Percentiles rank a stretch among this genome's conserved stretches.
Evolutionary conservation across 352 stramenopile genomes (phyloP).

Genomic region (Phytophthora multivora): DNA sequence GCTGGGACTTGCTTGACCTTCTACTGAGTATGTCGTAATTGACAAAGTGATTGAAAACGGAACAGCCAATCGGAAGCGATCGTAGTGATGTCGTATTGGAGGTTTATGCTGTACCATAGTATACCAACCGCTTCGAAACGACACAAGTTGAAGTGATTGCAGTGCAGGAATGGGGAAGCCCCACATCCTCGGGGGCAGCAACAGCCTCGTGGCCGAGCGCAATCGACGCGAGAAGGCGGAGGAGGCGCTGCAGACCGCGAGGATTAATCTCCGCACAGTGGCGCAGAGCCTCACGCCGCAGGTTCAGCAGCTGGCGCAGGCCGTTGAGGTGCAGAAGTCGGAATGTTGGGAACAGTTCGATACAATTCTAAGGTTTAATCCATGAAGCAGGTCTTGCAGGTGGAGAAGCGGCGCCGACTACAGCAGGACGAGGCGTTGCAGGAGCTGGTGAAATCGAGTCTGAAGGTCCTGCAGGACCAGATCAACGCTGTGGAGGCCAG

Average conservation of each 20-base stretch:
- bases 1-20: too few relatives aligned
- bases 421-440: conserved; percentile 65
- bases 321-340: conserved; percentile 44
- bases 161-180: conserved; percentile 33
- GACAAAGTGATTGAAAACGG: conserved; percentile 1
- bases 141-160: conserved; percentile 16
- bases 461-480: conserved; percentile 59
- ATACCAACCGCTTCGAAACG: conserved; percentile 12
- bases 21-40: too few relatives aligned
- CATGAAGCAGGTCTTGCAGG: conserved; percentile 55
- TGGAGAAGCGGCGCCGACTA: conserved; percentile 60
- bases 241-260: conserved; percentile 39
- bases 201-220: conserved; percentile 65
- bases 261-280: conserved; percentile 42
- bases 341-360: too few relatives aligned
- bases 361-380: too few relatives aligned
- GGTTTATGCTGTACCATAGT: too few relatives aligned
- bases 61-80: conserved; percentile 9
- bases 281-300: conserved; percentile 52
- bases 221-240: conserved; percentile 63
- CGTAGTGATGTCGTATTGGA: too few relatives aligned
- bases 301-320: conserved; percentile 48
- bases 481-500: conserved; percentile 45
- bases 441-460: conserved; percentile 25
- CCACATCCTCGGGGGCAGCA: conserved; percentile 69